Conservation (phyloP, 768 basidiomycete genomes). For the Boletus reticulatus region DNA sequence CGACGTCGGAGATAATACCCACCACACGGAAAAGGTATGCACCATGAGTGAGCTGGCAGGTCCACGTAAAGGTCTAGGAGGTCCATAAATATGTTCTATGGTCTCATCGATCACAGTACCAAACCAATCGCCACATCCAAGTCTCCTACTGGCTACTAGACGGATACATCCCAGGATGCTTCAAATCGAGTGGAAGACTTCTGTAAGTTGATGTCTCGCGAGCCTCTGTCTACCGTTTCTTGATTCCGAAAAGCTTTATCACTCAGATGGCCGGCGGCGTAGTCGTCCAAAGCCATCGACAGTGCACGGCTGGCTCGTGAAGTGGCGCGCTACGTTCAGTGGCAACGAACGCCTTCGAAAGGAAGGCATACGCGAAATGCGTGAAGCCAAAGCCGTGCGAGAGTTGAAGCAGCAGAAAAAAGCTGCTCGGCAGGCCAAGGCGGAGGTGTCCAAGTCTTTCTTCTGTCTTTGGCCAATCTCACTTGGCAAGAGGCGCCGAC, state of each 20-base stretch:
- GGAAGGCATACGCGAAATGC: slow-evolving; percentile 74
- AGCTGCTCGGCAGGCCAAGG: slow-evolving; percentile 18
- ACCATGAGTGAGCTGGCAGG: not conserved
- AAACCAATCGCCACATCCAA: slow-evolving; percentile 10
- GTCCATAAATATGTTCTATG: slow-evolving; percentile 25
- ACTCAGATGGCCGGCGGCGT: slow-evolving; percentile 38
- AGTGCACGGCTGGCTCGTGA: slow-evolving; percentile 78
- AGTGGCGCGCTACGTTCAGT: slow-evolving; percentile 68
- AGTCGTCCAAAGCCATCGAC: slow-evolving; percentile 53
- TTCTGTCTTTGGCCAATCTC: slow-evolving; percentile 31
- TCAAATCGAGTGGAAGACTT: slow-evolving; percentile 34
- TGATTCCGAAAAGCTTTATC: slow-evolving; percentile 26
- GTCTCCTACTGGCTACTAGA: slow-evolving; percentile 4
- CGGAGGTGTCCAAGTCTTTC: slow-evolving; percentile 8
- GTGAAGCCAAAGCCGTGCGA: slow-evolving; percentile 42
- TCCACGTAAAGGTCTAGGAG: not conserved
- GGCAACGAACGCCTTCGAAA: slow-evolving; percentile 60
- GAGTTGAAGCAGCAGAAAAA: slow-evolving; percentile 29
- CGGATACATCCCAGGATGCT: slow-evolving; percentile 19
- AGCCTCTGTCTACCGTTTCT: not conserved
- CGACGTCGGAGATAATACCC: slow-evolving; percentile 16
- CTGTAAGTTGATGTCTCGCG: slow-evolving; percentile 21
- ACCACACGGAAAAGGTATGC: slow-evolving; percentile 16
- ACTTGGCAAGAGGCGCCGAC: slow-evolving; percentile 12
- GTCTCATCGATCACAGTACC: not conserved